These are phyloP conservation scores for Coleophoma eucalyptorum DNA, from an alignment of 2,329 filamentous ascomycete genomes.

Conservation along the genomic window DNA sequence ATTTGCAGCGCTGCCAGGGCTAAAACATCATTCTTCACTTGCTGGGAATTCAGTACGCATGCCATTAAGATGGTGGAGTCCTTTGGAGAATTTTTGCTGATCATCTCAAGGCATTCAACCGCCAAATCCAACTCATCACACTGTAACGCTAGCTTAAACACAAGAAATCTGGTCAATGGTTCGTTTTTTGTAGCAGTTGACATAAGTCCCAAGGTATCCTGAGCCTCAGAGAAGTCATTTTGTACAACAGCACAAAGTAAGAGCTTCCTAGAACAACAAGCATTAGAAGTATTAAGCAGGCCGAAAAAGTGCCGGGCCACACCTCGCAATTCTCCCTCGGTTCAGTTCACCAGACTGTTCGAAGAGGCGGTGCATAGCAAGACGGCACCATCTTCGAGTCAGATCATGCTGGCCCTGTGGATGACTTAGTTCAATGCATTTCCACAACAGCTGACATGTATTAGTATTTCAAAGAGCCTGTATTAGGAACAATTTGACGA, in stretches of 20 bases:
- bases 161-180: slow-evolving; percentile 65
- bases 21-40: slow-evolving; percentile 56
- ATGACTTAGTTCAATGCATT: slow-evolving; percentile 61
- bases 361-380: slow-evolving; percentile 67
- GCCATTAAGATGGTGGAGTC: slow-evolving; percentile 69
- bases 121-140: slow-evolving; percentile 54
- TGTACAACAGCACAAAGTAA: slow-evolving; percentile 65
- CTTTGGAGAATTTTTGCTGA: slow-evolving; percentile 49
- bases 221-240: slow-evolving; percentile 50
- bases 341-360: slow-evolving; percentile 61
- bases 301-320: slow-evolving; percentile 4
- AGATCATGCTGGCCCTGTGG: slow-evolving; percentile 45
- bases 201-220: slow-evolving; percentile 55
- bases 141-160: slow-evolving; percentile 69
- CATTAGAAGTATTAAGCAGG: not conserved
- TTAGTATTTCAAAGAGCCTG: slow-evolving; percentile 7
- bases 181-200: slow-evolving; percentile 53
- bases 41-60: slow-evolving; percentile 74
- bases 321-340: slow-evolving; percentile 65
- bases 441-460: slow-evolving; percentile 69
- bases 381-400: slow-evolving; percentile 66
- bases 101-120: slow-evolving; percentile 56
- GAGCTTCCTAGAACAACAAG: slow-evolving; percentile 53
- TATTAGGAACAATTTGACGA: slow-evolving; percentile 19
- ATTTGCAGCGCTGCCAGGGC: slow-evolving; percentile 55